Conservation (phyloP, 257 asterid species). For the Jaltomata sinuosa region DNA sequence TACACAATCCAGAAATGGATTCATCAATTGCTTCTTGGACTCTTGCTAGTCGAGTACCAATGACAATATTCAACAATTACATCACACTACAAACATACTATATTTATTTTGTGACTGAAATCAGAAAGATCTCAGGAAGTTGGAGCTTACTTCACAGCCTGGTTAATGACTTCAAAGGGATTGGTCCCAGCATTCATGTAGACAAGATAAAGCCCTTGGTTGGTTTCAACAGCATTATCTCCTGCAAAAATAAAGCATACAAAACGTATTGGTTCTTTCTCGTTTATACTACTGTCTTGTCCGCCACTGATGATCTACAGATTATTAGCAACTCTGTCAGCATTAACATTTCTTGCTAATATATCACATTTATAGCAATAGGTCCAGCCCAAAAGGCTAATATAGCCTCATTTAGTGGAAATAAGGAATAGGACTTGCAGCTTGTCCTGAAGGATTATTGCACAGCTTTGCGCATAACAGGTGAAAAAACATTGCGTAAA, state of each 20-base stretch:
- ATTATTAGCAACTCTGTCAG: slow-evolving; percentile 5
- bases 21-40: neutral
- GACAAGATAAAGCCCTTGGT: slow-evolving; percentile 82
- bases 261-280: slow-evolving; percentile 14
- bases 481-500: neutral
- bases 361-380: neutral
- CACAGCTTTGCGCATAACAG: neutral
- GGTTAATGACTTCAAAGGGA: slow-evolving; percentile 85
- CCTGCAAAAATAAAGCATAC: slow-evolving; percentile 48
- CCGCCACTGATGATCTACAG: slow-evolving; percentile 7
- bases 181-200: slow-evolving; percentile 89
- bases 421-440: neutral
- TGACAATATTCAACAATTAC: neutral
- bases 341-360: slow-evolving; percentile 1
- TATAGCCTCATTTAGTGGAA: neutral
- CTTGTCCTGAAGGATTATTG: neutral
- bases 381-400: neutral
- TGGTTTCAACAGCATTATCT: slow-evolving; percentile 74
- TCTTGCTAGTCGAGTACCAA: neutral
- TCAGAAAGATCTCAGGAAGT: neutral
- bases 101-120: neutral
- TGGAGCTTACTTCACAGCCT: slow-evolving; percentile 84
- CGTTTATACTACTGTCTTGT: slow-evolving; percentile 3
- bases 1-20: neutral
- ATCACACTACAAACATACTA: neutral